Evolutionary conservation across 257 asterid species (phyloP), one percentile per base, ranked within the genome.

Genomic region (Solanum medicagineum): DNA sequence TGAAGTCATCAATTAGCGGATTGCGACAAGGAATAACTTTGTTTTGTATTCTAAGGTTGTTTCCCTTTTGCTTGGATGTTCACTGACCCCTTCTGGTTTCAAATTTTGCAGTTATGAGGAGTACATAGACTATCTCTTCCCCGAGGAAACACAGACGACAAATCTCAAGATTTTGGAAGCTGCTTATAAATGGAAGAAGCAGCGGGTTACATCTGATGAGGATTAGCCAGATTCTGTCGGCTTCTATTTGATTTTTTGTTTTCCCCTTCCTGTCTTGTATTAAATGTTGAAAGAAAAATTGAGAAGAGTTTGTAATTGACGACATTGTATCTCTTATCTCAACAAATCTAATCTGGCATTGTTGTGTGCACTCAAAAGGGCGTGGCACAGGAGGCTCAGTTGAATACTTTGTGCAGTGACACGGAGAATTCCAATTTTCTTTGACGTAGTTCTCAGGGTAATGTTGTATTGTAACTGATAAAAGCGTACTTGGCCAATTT

Each of bases 101-200:
- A 74, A 85, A 84, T 19, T 70, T 16, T 91, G 89, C 94, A 94
- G 98, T 91, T 92, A 89, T 1, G 98, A 96, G 93, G 99, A 96
- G 92, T 96, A 91, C 73, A 88, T 90, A 3, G 99, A 96, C 86
- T 96, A 96, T 82, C 89, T 95, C 0, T 96, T 94, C 94, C 99
- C 99, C 4, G 99, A 96, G 88, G 99, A 96, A 84, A 87, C 93
- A 2, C 95, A 91, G 77, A 89, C 94, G 2, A 90, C 97, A 4
- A 92, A 92, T 66, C 93, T 96, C 17, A 96, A 94, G 86, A 94
- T 95, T 47, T 84, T 95, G 91, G 97, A 95, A 87, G 99, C 99
- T 12, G 99, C 99, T 16, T 93, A 91, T 87, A 92, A 90, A 62
- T 96, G 99, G 99, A 96, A 96, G 93, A 94, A 95, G 88, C 98